Conservation (phyloP, 345 rosid species). For the Eucalyptus regnans region DNA sequence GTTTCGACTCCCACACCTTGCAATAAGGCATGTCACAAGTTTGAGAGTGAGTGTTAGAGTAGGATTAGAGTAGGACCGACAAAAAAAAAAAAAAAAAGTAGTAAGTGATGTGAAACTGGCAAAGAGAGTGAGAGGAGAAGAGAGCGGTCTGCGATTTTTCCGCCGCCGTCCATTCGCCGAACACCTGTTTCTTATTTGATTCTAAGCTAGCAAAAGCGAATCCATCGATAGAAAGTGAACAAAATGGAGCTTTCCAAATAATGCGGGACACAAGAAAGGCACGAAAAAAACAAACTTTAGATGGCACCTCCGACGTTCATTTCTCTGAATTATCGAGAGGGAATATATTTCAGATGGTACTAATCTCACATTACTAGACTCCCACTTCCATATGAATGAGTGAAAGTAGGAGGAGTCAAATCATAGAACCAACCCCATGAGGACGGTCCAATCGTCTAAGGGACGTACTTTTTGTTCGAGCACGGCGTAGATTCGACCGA, state of each 20-base stretch:
- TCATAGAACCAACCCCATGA: neutral
- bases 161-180: neutral
- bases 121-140: neutral
- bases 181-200: neutral
- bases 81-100: neutral
- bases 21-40: no score
- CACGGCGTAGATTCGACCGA: accelerated
- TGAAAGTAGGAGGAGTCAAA: neutral
- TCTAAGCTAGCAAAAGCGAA: neutral
- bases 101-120: neutral
- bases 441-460: no score
- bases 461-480: no score
- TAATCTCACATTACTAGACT: neutral
- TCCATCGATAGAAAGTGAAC: neutral
- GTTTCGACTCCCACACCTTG: no score
- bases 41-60: no score
- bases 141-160: neutral
- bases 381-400: neutral
- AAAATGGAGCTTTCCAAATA: neutral
- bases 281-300: neutral
- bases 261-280: neutral
- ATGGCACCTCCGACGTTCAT: no score
- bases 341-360: neutral
- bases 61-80: no score
- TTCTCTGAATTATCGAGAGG: neutral